Base-by-base conservation (phyloP, 2,329 filamentous ascomycete species). In the Alternaria brassicae region DNA sequence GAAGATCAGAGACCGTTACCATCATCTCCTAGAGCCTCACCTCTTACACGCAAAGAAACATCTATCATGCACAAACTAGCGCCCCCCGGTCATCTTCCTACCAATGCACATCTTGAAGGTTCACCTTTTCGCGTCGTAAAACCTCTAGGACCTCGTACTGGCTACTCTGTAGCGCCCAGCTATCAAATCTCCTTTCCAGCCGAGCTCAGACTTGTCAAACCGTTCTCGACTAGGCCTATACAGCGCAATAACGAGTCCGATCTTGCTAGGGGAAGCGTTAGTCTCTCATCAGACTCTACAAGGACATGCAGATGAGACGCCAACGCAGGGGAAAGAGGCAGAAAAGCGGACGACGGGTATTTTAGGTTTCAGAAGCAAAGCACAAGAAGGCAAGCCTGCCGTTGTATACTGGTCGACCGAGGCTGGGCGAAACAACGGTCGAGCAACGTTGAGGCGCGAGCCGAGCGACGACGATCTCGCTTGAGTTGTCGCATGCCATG, bases 41-140 rank as follows among this genome's bases (percentile, higher is more conserved):
- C 25, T 0, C 12, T 1, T 15, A 0, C 27, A 1, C 1, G n/a
- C n/a, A 12, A 45, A 21, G 42, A 45, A 1, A 45, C 27, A 30
- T 40, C 47, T 4, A 37, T 52, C 32, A 57, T 53, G 55, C 40
- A 48, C 15, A 25, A 19, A 3, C 9, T 53, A 27, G 55, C 55
- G 3, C 40, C 40, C n/a, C 32, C 15, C 2, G 25, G 5, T 2
- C 34, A 57, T 19, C 55, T 2, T 13, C 48, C 55, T 7, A 27
- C 34, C n/a, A 57, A 57, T 7, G 40, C 47, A 2, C 15, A 57
- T 6, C 23, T 57, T 13, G 23, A 52, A 13, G 5, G 19, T 28
- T 51, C 54, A 0, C 39, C 47, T 4, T 52, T 39, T 2, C 40
- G 32, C 9, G 37, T 42, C 1, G 39, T 9, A 12, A 27, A 34